phyloP scores from a whole-genome alignment of 106 monocot species.

The Triglochin maritima region DNA sequence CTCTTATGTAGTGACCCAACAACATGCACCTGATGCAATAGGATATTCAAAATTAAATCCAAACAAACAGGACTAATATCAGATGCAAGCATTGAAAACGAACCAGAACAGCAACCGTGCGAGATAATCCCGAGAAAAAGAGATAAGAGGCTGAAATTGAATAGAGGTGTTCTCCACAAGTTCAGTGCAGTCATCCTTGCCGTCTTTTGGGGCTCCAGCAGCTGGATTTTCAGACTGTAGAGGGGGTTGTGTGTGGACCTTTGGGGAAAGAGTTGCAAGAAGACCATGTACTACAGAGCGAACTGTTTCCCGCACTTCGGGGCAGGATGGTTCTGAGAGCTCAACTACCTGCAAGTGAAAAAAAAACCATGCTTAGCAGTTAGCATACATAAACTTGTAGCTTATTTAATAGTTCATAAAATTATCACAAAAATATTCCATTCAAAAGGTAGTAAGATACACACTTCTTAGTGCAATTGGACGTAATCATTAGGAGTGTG shows the following conservation, averaged over 20 bases:
- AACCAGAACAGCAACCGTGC: conserved; percentile 88
- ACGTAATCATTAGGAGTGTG: too few species aligned
- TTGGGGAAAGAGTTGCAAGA: conserved; percentile 80
- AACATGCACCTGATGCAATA: conserved; percentile 75
- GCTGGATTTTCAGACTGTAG: conserved; percentile 31
- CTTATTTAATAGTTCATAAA: too few species aligned
- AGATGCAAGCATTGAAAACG: background rate
- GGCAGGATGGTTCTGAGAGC: conserved; percentile 62
- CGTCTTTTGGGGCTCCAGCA: conserved; percentile 24
- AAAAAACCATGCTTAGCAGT: background rate
- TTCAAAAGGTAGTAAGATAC: too few species aligned
- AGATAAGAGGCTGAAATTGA: conserved; percentile 67
- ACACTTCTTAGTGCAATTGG: too few species aligned
- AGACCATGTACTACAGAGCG: conserved; percentile 77
- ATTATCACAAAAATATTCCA: too few species aligned
- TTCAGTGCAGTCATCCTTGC: conserved; percentile 51
- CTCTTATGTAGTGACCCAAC: conserved; percentile 78
- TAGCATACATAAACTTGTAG: background rate
- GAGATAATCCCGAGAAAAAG: conserved; percentile 73
- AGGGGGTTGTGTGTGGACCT: conserved; percentile 59
- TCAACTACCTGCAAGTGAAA: conserved; percentile 49
- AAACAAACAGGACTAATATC: background rate
- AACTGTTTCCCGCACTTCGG: conserved; percentile 55
- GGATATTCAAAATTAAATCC: background rate
- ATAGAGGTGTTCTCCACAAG: conserved; percentile 65